Conservation (phyloP, 441 rosid species). For the Syzygium malaccense region DNA sequence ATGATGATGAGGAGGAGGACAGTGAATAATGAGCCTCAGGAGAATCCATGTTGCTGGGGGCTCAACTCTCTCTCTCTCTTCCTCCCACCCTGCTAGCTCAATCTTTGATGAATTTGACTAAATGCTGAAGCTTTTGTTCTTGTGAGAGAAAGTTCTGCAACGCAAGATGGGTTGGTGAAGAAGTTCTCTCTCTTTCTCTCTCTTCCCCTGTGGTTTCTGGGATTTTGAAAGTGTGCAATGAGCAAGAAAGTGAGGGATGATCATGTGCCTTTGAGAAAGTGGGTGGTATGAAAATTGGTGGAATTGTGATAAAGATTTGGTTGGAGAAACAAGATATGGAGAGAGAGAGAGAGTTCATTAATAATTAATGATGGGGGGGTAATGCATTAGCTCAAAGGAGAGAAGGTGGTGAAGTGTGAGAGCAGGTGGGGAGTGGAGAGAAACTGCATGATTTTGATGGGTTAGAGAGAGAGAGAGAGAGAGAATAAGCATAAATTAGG, state of each 20-base stretch:
- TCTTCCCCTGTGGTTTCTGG: background rate
- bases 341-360: background rate
- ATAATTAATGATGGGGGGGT: background rate
- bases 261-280: background rate
- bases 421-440: constrained; percentile 15
- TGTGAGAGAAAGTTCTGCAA: background rate
- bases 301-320: constrained; percentile 1
- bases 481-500: background rate
- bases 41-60: background rate
- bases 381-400: background rate
- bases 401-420: constrained; percentile 11
- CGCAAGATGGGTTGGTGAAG: background rate
- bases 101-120: background rate
- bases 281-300: background rate
- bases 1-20: background rate
- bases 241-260: background rate
- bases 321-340: constrained; percentile 1
- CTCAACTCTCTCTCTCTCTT: background rate
- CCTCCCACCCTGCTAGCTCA: background rate
- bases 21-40: background rate
- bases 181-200: background rate
- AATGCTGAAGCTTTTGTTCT: background rate
- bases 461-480: background rate
- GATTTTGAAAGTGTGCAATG: background rate
- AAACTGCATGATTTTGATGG: background rate